Evolutionary conservation across 2,329 filamentous ascomycete species (phyloP).

Genomic region (Ophiostoma tasmaniense): DNA sequence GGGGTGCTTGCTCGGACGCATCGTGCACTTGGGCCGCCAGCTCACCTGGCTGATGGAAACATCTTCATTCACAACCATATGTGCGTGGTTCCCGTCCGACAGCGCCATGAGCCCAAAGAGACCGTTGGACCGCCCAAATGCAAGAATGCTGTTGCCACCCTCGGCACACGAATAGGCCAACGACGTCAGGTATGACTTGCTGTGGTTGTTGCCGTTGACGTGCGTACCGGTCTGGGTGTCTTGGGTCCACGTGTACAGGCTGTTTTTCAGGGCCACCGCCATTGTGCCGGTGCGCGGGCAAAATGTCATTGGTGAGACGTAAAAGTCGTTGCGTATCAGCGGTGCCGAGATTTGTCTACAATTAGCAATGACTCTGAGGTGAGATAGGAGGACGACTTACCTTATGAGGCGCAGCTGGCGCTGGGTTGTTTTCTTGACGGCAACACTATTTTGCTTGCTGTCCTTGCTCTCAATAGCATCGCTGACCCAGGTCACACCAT

Average conservation of each 20-base stretch:
- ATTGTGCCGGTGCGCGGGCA: conserved; percentile 65
- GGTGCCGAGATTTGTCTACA: conserved; percentile 83
- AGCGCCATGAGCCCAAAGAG: conserved; percentile 70
- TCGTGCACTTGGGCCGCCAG: conserved; percentile 60
- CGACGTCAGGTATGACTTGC: conserved; percentile 62
- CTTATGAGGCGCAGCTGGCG: not conserved
- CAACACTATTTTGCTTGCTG: not conserved
- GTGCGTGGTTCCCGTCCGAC: conserved; percentile 39
- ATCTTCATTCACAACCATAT: conserved; percentile 60
- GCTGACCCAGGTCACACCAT: conserved; percentile 35
- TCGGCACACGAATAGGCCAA: conserved; percentile 78
- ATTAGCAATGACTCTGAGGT: too few relatives aligned
- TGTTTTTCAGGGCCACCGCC: conserved; percentile 71
- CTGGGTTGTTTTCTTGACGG: not conserved
- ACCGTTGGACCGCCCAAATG: conserved; percentile 72
- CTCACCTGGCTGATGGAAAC: conserved; percentile 68
- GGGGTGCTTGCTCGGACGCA: conserved; percentile 44
- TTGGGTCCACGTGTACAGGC: conserved; percentile 88
- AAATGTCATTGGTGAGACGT: conserved; percentile 86
- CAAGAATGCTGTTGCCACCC: conserved; percentile 72
- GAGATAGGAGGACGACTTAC: not conserved
- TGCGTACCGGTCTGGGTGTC: conserved; percentile 51
- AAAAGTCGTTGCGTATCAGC: conserved; percentile 86
- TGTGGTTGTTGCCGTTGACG: conserved; percentile 37
- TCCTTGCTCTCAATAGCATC: conserved; percentile 11